Evolutionary conservation across 2,329 filamentous ascomycete genomes (phyloP).

Genomic region (Gnomoniopsis sp.): DNA sequence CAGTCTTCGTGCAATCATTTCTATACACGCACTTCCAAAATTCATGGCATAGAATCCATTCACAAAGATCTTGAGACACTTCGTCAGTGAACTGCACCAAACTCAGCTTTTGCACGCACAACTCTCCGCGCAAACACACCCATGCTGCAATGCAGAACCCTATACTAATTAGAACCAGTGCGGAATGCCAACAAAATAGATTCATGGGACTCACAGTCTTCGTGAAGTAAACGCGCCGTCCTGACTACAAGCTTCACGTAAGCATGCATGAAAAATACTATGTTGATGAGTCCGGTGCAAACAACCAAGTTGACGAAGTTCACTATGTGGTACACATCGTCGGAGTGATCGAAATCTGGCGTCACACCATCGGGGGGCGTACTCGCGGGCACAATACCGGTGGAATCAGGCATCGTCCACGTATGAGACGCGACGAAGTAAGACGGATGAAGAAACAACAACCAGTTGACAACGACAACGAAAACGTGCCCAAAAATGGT

Average conservation of each 20-base stretch:
- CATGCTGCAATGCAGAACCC: constrained; percentile 13
- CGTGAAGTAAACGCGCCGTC: neutral
- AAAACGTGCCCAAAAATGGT: neutral
- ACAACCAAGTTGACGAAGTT: neutral
- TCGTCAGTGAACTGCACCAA: neutral
- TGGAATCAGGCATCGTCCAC: neutral
- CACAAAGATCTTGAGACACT: neutral
- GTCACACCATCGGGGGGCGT: neutral
- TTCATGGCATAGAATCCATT: neutral
- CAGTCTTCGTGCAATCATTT: too few relatives aligned
- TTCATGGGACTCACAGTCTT: neutral
- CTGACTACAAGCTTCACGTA: constrained; percentile 1
- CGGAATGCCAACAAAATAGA: neutral
- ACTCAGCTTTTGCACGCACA: too few relatives aligned
- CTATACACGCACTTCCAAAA: neutral
- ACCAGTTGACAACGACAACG: neutral
- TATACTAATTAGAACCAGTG: neutral
- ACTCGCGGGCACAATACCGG: neutral
- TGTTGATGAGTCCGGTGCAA: constrained; percentile 1
- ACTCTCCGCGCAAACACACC: neutral
- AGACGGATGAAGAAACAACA: neutral
- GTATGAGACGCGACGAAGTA: neutral
- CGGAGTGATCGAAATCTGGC: neutral
- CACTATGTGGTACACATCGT: neutral
- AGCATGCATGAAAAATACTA: neutral